Conservation (phyloP, 306 rosid genomes). For the Ziziphus jujuba region DNA sequence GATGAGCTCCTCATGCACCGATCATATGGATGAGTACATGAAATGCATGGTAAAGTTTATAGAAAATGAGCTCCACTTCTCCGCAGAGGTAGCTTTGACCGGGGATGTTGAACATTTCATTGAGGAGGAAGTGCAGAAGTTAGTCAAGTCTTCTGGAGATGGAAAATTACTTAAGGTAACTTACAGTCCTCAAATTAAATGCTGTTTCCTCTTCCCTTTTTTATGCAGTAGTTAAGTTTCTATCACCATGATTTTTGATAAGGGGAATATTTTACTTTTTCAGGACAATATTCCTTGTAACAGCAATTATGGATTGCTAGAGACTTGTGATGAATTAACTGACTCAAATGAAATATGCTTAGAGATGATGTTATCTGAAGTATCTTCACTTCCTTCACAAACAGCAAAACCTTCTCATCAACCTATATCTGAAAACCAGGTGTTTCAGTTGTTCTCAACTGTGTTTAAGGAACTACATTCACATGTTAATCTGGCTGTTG, state of each 20-base stretch:
- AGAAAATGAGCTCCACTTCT: constrained; percentile 68
- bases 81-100: constrained; percentile 52
- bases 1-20: constrained; percentile 27
- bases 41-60: constrained; percentile 50
- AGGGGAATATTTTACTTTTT: constrained; percentile 32
- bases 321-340: constrained; percentile 28
- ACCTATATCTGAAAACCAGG: constrained; percentile 35
- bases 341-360: constrained; percentile 24
- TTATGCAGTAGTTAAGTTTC: constrained; percentile 10
- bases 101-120: constrained; percentile 46
- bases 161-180: constrained; percentile 51
- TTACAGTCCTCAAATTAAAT: not conserved
- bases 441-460: constrained; percentile 48
- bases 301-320: constrained; percentile 29
- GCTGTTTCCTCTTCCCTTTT: not conserved
- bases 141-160: constrained; percentile 29
- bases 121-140: constrained; percentile 53
- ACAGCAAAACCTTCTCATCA: constrained; percentile 28
- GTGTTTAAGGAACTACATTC: constrained; percentile 58
- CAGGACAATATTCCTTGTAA: constrained; percentile 43
- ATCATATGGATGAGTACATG: constrained; percentile 35
- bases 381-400: constrained; percentile 21
- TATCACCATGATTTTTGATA: constrained; percentile 2
- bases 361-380: constrained; percentile 19
- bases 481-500: constrained; percentile 31